Evolutionary conservation across 1,284 basidiomycete species (phyloP).

Genomic region (Leccinum fallax): DNA sequence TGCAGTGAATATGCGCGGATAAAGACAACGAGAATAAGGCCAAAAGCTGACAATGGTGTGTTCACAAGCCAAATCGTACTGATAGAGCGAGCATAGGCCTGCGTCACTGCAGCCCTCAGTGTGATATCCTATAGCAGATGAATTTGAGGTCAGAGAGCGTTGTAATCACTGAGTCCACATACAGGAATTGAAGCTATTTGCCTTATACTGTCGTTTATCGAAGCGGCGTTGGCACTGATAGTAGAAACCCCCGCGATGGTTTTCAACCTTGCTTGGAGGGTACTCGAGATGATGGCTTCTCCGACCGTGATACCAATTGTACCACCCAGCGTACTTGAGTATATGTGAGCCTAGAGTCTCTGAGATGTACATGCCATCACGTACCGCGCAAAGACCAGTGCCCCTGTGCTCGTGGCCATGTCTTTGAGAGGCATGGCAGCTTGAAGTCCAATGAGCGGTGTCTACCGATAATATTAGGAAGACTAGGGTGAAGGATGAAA

Average conservation of each 20-base stretch:
- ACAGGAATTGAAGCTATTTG: conserved; percentile 58
- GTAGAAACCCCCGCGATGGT: conserved; percentile 46
- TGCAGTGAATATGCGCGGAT: conserved; percentile 63
- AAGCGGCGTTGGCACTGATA: conserved; percentile 49
- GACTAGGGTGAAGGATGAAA: not conserved
- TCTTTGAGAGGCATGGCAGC: conserved; percentile 50
- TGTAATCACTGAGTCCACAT: conserved; percentile 18
- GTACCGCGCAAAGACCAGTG: conserved; percentile 39
- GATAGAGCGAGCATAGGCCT: conserved; percentile 72
- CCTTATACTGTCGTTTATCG: conserved; percentile 57
- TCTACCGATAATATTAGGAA: conserved; percentile 11
- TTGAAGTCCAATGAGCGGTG: conserved; percentile 42
- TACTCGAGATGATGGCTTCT: conserved; percentile 33
- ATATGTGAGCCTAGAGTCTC: not conserved
- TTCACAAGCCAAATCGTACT: conserved; percentile 74
- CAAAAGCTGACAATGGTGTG: conserved; percentile 58
- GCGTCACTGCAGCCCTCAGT: conserved; percentile 53
- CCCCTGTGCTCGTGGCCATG: conserved; percentile 45
- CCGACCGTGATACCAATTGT: conserved; percentile 42
- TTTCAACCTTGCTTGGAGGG: conserved; percentile 50
- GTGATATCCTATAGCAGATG: conserved; percentile 44
- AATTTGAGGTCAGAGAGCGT: not conserved
- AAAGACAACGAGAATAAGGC: conserved; percentile 59
- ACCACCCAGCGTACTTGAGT: conserved; percentile 37
- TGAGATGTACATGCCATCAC: not conserved